Base-by-base conservation (phyloP, 2,329 filamentous ascomycete genomes). In the Diaporthe vaccinii region DNA sequence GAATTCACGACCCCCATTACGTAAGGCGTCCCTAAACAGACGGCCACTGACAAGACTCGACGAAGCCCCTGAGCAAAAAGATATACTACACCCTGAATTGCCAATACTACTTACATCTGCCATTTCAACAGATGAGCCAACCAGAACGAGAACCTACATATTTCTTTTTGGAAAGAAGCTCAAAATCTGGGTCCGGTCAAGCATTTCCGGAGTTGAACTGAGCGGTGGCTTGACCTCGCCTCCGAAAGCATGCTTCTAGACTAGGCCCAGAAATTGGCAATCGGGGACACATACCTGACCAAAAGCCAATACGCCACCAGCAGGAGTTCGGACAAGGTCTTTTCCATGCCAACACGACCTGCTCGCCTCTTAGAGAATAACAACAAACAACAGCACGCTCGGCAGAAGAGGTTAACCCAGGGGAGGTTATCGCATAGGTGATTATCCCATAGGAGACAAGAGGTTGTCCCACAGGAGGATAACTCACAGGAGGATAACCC, bases 1-100 rank as follows among this genome's bases (percentile, higher is more conserved):
- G 49, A 69, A 69, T 69, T 41, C 15, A 5, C 6, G 25, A 41
- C 41, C 65, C 22, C 34, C 15, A 69, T 69, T 69, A 69, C 34
- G 31, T 69, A 69, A 69, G 34, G 9, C 31, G n/a, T 36, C 49
- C 49, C 4, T 14, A 14, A 14, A 34, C 14, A 25, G 44, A 25
- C 49, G 36, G n/a, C 14, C 31, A 25, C 31, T 20, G 22, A 17
- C 31, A 49, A 53, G 31, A 34, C 34, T 36, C 17, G 17, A 20
- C 41, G 25, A 15, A 17, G 22, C 22, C 7, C 12, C 20, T 51
- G 55, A 7, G 10, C 3, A 22, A 58, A 17, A 31, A n/a, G 46
- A 51, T n/a, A 51, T 22, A 39, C 36, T 39, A 39, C 36, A 14
- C 10, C 36, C 46, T 10, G 8, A n/a, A 51, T 4, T 51, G 7